Percentiles rank a stretch among this genome's conserved stretches.
Conservation (phyloP, 129 eudicot genomes). For the Deinandra increscens region DNA sequence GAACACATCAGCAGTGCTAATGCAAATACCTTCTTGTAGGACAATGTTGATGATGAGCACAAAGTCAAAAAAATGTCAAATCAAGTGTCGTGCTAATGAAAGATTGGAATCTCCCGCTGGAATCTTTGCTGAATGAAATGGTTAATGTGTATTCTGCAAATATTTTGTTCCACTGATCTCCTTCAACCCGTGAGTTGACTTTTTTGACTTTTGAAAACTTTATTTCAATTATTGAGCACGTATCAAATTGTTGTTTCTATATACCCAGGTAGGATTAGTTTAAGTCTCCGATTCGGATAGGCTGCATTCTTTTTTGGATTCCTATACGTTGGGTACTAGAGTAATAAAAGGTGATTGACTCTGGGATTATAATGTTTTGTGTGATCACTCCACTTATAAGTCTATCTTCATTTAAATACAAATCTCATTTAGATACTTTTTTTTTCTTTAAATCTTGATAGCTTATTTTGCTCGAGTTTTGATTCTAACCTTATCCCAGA, state of each 20-base stretch:
- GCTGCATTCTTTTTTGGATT: conserved; percentile 52
- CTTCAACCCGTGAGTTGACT: conserved; percentile 53
- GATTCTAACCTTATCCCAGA: conserved; percentile 77
- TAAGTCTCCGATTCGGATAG: conserved; percentile 56
- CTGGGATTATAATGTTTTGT: background rate
- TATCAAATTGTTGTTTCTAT: conserved; percentile 20
- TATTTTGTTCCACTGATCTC: conserved; percentile 78
- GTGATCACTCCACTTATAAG: background rate
- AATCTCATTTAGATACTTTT: conserved; percentile 8
- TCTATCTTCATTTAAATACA: background rate
- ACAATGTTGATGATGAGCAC: conserved; percentile 42
- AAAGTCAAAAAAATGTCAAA: too few species aligned
- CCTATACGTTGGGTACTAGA: conserved; percentile 68
- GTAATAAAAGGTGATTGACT: conserved; percentile 45
- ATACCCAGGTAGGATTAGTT: conserved; percentile 62
- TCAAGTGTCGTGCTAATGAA: too few species aligned
- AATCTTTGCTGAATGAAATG: conserved; percentile 53
- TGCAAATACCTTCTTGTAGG: conserved; percentile 28
- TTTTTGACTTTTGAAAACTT: conserved; percentile 2
- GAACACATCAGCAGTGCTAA: conserved; percentile 15
- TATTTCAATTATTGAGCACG: background rate
- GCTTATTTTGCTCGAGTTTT: conserved; percentile 51
- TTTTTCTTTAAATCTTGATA: conserved; percentile 58
- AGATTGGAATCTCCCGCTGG: conserved; percentile 56
- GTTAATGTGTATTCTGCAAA: conserved; percentile 46